Evolutionary conservation across 2,329 filamentous ascomycete genomes (phyloP), one percentile per base, ranked within the genome.

Genomic region (Trichophyton equinum): DNA sequence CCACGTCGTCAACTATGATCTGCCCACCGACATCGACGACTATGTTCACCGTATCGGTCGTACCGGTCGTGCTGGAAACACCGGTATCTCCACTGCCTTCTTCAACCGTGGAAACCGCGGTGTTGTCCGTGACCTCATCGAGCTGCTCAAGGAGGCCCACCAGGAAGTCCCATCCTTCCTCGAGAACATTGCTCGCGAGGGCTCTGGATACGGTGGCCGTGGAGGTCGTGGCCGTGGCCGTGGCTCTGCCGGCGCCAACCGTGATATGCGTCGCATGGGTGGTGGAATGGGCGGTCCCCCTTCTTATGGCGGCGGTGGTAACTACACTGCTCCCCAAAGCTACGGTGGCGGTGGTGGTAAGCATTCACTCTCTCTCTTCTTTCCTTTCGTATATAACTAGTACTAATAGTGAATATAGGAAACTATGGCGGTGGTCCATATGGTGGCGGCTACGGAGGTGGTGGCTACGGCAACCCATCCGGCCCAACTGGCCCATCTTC

Each of bases 71-170:
- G 94, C 94, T 67, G 94, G 94, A 76, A 99, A 99, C 82, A 97
- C 92, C 70, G 94, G 94, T 87, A 86, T 96, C 68, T 89, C 94
- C 4, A 99, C 94, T 68, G 94, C 94, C 61, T 99, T 99, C 83
- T 97, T 99, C 87, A 99, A 99, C 84, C 92, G 94, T 73, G 92
- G 92, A 72, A 99, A 99, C 82, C 90, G 94, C 70, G 94, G 94
- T 78, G 90, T 99, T 68, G 94, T 97, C 66, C 88, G 94, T 67
- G 94, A 97, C 70, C 85, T 99, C 64, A 84, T 99, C 69, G 94
- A 99, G n/a, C 85, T 99, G 30, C 84, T 99, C 67, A 97, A 97
- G 82, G 94, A 99, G 77, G 94, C 94, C 67, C 95, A 99, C 80
- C 94, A 99, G 77, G 94, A 99, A 72, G 84, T 97, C 65, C 94